Base-by-base conservation (phyloP, 2,329 filamentous ascomycete genomes). In the Pyrenophora teres region DNA sequence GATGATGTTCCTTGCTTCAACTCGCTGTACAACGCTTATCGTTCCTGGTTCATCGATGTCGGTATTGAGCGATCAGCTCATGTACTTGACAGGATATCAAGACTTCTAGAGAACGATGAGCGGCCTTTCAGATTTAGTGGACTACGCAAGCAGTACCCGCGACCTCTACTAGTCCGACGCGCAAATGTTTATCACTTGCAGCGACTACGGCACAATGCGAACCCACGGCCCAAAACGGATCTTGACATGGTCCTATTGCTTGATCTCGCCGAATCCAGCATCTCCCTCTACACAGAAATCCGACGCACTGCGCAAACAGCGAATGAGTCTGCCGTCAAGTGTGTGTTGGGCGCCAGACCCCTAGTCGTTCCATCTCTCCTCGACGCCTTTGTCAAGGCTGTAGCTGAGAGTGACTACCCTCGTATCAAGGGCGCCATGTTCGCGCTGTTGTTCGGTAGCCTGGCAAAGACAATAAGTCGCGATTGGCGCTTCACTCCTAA, bases 1-100 rank as follows among this genome's bases (percentile, higher is more conserved):
- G 94, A 99, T 68, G 94, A 99, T 70, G 94, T 99, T 0, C 86
- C 89, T 13, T 97, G 92, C 74, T 99, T 99, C 76, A 96, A 92
- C 19, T 86, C 92, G 0, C 77, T 99, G 2, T 99, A 96, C 74
- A 89, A 89, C 18, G 90, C 93, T 1, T 99, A 97, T 72, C 83
- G 91, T 37, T 94, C 90, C 7, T 99, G 92, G 92, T 97, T 99
- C 65, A 92, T 96, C 1, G 94, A 99, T 67, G 92, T 99, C 35
- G 94, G 95, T 15, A 95, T 97, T 54, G 94, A 99, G 75, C 84
- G 93, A 53, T 97, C 93, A 15, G 93, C 94, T 0, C 94, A 97
- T 71, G 90, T 95, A 2, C 80, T 97, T 8, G 94, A 99, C 71
- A 83, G 94, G 16, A 87, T 97, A 12, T 85, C 89, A 4, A 85